phyloP scores from a whole-genome alignment of 768 basidiomycete species.

The Mycena vulgaris region DNA sequence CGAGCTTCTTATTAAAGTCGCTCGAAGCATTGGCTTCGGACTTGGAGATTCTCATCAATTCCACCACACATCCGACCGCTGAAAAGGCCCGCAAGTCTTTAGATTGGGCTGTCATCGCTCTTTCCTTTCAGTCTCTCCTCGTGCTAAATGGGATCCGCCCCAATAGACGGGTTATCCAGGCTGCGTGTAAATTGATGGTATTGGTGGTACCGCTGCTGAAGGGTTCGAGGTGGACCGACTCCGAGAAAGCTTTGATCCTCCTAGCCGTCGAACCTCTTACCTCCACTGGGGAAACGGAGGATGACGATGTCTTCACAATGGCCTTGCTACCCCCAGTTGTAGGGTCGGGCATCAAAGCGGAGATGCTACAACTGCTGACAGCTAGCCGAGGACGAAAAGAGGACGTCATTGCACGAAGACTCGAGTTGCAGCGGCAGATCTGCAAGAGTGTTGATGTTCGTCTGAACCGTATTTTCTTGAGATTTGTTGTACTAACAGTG shows the following conservation, averaged over 20 bases:
- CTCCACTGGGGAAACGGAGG: conserved; percentile 49
- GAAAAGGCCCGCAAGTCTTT: conserved; percentile 78
- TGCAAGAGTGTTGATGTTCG: conserved; percentile 83
- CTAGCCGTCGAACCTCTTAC: conserved; percentile 78
- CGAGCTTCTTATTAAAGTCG: conserved; percentile 73
- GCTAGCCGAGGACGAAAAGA: conserved; percentile 26
- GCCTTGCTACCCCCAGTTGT: conserved; percentile 63
- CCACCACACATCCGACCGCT: conserved; percentile 61
- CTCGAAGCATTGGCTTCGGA: conserved; percentile 66
- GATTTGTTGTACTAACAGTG: conserved; percentile 9
- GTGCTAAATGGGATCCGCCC: conserved; percentile 74
- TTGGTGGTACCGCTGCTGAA: conserved; percentile 57
- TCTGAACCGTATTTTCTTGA: conserved; percentile 26
- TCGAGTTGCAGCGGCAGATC: conserved; percentile 67
- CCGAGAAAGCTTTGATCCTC: conserved; percentile 78
- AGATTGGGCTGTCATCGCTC: conserved; percentile 76
- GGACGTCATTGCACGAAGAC: conserved; percentile 43
- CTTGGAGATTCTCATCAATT: conserved; percentile 58
- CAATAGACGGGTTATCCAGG: conserved; percentile 75
- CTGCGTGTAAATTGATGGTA: conserved; percentile 67
- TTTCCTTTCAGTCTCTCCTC: conserved; percentile 80
- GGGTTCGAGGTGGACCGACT: conserved; percentile 65
- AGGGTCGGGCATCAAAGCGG: conserved; percentile 75
- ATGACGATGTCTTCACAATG: conserved; percentile 51
- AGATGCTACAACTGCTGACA: conserved; percentile 60